These are phyloP conservation scores for Penicillium sp. DNA, from an alignment of 2,329 filamentous ascomycete genomes.

Conservation along the genomic window DNA sequence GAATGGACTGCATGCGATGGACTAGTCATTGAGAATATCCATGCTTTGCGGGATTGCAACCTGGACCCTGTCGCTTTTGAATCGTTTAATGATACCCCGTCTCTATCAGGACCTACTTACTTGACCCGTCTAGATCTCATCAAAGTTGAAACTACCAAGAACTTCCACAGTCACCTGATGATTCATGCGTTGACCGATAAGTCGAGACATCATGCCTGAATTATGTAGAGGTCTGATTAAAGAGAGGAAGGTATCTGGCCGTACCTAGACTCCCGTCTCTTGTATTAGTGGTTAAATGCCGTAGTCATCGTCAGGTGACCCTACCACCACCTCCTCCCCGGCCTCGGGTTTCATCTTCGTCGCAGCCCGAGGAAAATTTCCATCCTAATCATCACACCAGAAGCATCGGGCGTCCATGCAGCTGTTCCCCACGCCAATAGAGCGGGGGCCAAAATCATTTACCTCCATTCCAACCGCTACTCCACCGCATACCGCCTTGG, in stretches of 20 bases:
- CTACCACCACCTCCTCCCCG: not conserved
- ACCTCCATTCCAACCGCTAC: constrained; percentile 2
- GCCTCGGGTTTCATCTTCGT: constrained; percentile 3
- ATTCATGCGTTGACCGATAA: not conserved
- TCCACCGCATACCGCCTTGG: constrained; percentile 23
- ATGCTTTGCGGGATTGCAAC: not conserved
- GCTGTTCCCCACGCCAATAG: constrained; percentile 30
- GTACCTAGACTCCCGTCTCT: not conserved
- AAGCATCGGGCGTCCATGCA: constrained; percentile 37
- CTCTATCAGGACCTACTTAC: not conserved
- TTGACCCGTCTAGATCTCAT: not conserved
- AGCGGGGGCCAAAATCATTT: constrained; percentile 17
- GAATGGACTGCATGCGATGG: constrained; percentile 31
- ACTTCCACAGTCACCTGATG: not conserved
- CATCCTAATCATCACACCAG: constrained; percentile 1
- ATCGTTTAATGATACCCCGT: constrained; percentile 16
- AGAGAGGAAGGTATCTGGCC: not conserved
- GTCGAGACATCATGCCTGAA: not conserved
- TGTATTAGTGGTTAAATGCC: too few species aligned
- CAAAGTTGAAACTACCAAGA: not conserved
- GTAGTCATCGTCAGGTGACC: not conserved
- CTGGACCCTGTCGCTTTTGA: not conserved
- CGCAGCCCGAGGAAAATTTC: constrained; percentile 11
- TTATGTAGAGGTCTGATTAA: not conserved
- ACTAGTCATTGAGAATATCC: not conserved